Evolutionary conservation across 129 eudicot species (phyloP), one percentile per base, ranked within the genome.

Genomic region (Daucus carota): DNA sequence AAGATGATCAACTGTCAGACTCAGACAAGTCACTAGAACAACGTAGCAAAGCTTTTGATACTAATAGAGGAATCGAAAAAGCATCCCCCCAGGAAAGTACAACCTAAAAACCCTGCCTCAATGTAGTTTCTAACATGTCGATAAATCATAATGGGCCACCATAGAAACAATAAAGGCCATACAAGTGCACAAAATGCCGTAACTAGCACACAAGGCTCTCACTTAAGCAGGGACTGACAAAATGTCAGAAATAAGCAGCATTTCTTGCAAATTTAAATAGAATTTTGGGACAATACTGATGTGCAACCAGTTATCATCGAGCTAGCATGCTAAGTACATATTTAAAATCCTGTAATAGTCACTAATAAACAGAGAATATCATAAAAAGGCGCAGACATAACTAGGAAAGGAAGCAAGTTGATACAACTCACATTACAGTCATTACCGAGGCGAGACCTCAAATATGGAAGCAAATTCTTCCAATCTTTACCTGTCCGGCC

Each of bases 401-500:
- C 28, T 44, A 73, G 4, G 16, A 38, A 16, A 40, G 77, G 17
- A 29, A 60, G 33, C 43, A 34, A 33, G 47, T 79, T 22, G 45
- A 67, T 44, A 17, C 40, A 40, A 73, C 95, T 88, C 88, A 93
- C 96, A 84, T 95, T 89, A 67, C 85, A 95, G 65, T 91, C 85
- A 76, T 74, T 78, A 22, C 92, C 86, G 36, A 95, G 92, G 78
- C 97, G 97, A 83, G 93, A 89, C 94, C 88, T 87, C 41, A 95
- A 82, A 80, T 79, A 91, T 8, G 99, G 99, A 83, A 91, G 79
- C 75, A 95, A 77, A 62, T 89, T 91, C 95, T 89, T 91, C 99
- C 99, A 95, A 68, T 91, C 97, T 80, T 83, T 87, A 31, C 96
- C 99, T 15, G 99, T 88, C 36, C 85, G 85, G 28, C 99, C 99